A percentile compares a stretch with the other conserved stretches of the same genome.
phyloP scores from a whole-genome alignment of 192 early-diverging fungal genomes.

The Linnemannia schmuckeri region DNA sequence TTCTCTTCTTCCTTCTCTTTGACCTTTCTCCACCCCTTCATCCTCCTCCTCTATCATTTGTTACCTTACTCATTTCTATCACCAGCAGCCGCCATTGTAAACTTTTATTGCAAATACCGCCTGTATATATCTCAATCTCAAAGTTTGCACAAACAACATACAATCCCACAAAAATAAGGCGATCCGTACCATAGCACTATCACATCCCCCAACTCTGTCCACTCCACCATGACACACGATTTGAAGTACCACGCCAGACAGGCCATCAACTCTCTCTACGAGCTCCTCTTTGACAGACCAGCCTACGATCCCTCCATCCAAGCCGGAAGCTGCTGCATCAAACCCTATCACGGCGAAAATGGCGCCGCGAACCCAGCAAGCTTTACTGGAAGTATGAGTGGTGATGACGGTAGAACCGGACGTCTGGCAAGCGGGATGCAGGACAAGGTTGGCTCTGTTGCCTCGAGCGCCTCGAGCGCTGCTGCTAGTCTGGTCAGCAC shows the following conservation, averaged over 20 bases:
- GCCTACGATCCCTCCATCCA: not conserved
- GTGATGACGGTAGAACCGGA: not conserved
- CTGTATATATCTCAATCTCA: not conserved
- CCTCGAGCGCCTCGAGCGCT: constrained; percentile 21
- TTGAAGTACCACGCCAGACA: constrained; percentile 15
- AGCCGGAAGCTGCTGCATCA: constrained; percentile 6
- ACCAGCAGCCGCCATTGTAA: not conserved
- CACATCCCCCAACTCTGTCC: not conserved
- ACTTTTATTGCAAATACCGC: not conserved
- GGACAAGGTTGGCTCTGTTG: constrained; percentile 18
- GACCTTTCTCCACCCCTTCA: not conserved
- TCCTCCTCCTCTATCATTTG: not conserved
- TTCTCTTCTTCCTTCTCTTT: not conserved
- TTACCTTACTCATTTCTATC: not conserved
- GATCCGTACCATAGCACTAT: not conserved
- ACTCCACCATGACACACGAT: constrained; percentile 11
- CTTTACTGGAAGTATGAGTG: not conserved
- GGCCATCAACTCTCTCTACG: constrained; percentile 33
- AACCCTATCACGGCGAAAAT: constrained; percentile 7
- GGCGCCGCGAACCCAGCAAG: not conserved
- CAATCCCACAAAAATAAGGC: not conserved
- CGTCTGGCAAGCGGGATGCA: not conserved
- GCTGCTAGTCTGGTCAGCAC: not conserved
- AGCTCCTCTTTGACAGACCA: constrained; percentile 26
- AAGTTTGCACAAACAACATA: not conserved